phyloP scores from a whole-genome alignment of 202 grass and related monocot genomes.

The Cymbopogon flexuosus region DNA sequence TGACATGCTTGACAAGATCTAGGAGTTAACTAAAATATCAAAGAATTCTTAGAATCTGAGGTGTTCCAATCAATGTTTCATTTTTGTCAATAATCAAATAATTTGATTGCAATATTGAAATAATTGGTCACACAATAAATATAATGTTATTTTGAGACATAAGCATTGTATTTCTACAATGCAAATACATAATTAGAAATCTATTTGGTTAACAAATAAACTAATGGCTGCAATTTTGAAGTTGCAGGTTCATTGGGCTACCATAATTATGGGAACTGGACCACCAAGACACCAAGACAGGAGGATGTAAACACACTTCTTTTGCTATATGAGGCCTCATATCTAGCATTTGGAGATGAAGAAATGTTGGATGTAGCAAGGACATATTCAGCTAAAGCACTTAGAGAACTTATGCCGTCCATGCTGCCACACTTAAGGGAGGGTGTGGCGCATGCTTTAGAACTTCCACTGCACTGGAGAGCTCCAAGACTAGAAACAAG shows the following conservation, averaged over 20 bases:
- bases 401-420: slow-evolving; percentile 17
- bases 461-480: slow-evolving; percentile 45
- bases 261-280: not conserved
- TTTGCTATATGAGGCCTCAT: slow-evolving; percentile 36
- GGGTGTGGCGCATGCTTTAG: slow-evolving; percentile 17
- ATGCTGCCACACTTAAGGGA: not conserved
- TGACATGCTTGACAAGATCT: not conserved
- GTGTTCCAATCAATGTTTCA: not conserved
- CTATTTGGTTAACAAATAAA: not conserved
- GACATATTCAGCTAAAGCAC: not conserved
- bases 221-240: not conserved
- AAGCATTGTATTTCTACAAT: not conserved
- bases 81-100: not conserved
- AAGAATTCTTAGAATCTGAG: not conserved
- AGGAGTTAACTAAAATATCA: not conserved
- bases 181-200: not conserved
- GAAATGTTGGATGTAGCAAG: slow-evolving; percentile 18
- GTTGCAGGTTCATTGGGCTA: not conserved
- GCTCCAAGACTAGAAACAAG: slow-evolving; percentile 41
- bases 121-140: not conserved
- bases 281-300: not conserved
- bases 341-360: slow-evolving; percentile 30
- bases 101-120: not conserved
- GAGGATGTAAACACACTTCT: slow-evolving; percentile 16
- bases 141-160: not conserved